Conservation (phyloP, 129 eudicot species). For the Tagetes erecta region DNA sequence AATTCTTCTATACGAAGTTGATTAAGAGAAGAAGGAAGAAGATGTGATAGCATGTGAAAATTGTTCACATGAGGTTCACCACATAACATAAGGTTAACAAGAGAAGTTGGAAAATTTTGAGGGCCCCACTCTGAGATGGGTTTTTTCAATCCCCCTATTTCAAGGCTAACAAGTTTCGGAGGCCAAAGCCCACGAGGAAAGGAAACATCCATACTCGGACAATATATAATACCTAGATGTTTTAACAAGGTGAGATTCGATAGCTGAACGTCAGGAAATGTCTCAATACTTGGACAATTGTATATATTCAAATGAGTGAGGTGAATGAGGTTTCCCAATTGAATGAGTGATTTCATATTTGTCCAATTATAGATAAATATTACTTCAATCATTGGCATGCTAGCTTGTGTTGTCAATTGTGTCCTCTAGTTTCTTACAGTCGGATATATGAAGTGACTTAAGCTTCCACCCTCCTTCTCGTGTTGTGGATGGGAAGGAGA, state of each 20-base stretch:
- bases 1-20: fast-evolving
- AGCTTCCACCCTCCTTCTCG: neutral
- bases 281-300: neutral
- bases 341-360: neutral
- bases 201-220: neutral
- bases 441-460: neutral
- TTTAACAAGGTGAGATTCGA: conserved; percentile 3
- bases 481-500: neutral
- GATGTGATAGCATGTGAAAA: neutral
- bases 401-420: neutral
- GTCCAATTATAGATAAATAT: neutral
- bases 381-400: neutral
- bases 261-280: conserved; percentile 2
- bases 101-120: conserved; percentile 1
- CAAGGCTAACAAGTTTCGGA: neutral
- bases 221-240: neutral
- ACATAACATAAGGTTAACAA: neutral
- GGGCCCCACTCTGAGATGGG: conserved; percentile 4
- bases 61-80: neutral
- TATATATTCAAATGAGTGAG: neutral
- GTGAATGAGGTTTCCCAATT: neutral
- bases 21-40: conserved; percentile 25
- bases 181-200: conserved; percentile 6
- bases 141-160: neutral
- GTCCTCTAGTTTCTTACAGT: neutral